Evolutionary conservation across 768 basidiomycete genomes (phyloP), one percentile per base, ranked within the genome.

Genomic region (Porphyrellus cyaneotinctus): DNA sequence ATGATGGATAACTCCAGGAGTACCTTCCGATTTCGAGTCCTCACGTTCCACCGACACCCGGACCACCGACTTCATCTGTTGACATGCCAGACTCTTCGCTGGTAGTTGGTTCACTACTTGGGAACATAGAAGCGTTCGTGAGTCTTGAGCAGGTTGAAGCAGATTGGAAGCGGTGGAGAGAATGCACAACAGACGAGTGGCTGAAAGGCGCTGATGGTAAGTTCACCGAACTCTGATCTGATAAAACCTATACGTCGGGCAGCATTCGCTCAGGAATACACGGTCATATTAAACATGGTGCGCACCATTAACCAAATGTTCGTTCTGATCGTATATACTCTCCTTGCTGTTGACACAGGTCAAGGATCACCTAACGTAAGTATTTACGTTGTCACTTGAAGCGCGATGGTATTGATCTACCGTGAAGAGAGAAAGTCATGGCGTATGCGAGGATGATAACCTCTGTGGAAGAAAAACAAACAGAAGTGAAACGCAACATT

Each of bases 101-200:
- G 22, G 31, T 58, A 41, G 55, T 60, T 30, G 54, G 45, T 11
- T 56, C 50, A 15, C 26, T 68, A 6, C 57, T 68, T 20, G 58
- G 57, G 37, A 49, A 58, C 24, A n/a, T 69, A 8, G 56, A 35
- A 5, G 58, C 60, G 15, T 54, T 58, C 31, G 12, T 68, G n/a
- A 58, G n/a, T 22, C 48, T 57, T 3, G 63, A 58, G 11, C 63
- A 64, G n/a, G 58, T 61, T 17, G 54, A 53, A 28, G 51, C 51
- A 7, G 56, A 57, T 14, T 62, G 67, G 54, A 66, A 59, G 36
- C 58, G 54, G 46, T 69, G 69, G 69, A 61, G 39, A 35, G 60
- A 58, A 13, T 66, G 67, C 32, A 57, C 67, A 10, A 63, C 42
- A 33, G 67, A 69, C 18, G 67, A 69, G 43, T 69, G 67, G 69